Evolutionary conservation across 2,329 filamentous ascomycete species (phyloP), one percentile per base, ranked within the genome.

Genomic region (Coniella lustricola): DNA sequence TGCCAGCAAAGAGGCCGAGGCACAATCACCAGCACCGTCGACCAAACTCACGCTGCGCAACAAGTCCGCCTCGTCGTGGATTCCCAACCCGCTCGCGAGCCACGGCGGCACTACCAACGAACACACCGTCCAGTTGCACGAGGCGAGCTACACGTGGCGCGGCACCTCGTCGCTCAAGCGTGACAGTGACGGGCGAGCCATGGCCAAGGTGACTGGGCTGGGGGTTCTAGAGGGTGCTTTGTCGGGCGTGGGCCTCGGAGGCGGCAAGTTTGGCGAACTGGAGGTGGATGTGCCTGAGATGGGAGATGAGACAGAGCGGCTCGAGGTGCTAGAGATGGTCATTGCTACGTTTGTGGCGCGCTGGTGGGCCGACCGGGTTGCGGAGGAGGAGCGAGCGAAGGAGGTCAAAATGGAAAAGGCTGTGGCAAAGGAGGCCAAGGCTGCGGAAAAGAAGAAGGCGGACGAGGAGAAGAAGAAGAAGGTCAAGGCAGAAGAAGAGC

Each of bases 221-320:
- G 46, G 50, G 47, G 50, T 52, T 39, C 50, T 37, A 17, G 47
- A 52, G 31, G 50, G 25, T 10, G 25, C 25, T 29, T 10, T 52
- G 37, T 35, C 34, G n/a, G 49, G 42, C 34, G 38, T 43, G 17
- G 46, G 50, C 47, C 50, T 52, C 39, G 50, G 41, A 17, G 47
- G 50, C 21, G 50, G 50, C 5, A 52, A 52, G 31, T 35, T 52
- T 14, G 50, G 44, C n/a, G 50, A 52, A 20, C 25, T 52, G 21
- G 50, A 52, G 32, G 10, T 52, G 13, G 47, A 52, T 20, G 22
- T 52, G 0, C 44, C 44, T 5, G 50, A 44, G 16, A 34, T 50
- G 13, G 50, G 44, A 7, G 47, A 47, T 17, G 50, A 47, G 44
- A 47, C 40, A 7, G 50, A 50, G 40, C 38, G 50, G 13, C 43